phyloP scores from a whole-genome alignment of 345 rosid genomes.

The Balakata baccata region DNA sequence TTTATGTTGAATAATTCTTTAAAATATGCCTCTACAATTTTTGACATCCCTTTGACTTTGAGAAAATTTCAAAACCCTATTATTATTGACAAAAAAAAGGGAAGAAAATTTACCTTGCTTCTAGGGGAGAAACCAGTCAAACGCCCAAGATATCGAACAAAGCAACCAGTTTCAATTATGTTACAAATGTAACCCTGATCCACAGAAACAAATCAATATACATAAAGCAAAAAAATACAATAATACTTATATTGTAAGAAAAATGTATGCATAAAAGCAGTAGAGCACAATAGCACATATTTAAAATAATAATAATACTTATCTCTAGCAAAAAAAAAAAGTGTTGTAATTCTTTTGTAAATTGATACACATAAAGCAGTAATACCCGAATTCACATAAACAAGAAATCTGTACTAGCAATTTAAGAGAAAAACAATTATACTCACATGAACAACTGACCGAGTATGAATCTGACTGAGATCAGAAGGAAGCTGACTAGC shows the following conservation, averaged over 20 bases:
- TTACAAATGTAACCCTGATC: slow-evolving; percentile 87
- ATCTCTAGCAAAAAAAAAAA: slow-evolving; percentile 1
- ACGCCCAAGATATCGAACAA: slow-evolving; percentile 93
- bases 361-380: not conserved
- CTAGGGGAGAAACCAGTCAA: slow-evolving; percentile 88
- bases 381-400: not conserved
- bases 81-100: not conserved
- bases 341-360: not conserved
- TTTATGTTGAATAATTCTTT: not conserved
- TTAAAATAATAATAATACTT: not conserved
- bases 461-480: slow-evolving; percentile 50
- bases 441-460: slow-evolving; percentile 72
- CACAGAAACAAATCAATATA: slow-evolving; percentile 15
- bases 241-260: not conserved
- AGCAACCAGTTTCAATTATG: slow-evolving; percentile 85
- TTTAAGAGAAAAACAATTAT: not conserved
- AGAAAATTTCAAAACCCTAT: not conserved
- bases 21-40: not conserved
- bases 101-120: slow-evolving; percentile 57
- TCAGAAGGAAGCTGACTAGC: slow-evolving; percentile 75
- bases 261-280: not conserved
- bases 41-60: not conserved
- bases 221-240: too few species aligned
- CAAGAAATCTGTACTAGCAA: not conserved
- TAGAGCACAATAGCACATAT: not conserved